A percentile compares a stretch with the other conserved stretches of the same genome.
These are phyloP conservation scores for Kalmanozyma brasiliensis DNA, from an alignment of 1,284 basidiomycete genomes.

Conservation along the genomic window DNA sequence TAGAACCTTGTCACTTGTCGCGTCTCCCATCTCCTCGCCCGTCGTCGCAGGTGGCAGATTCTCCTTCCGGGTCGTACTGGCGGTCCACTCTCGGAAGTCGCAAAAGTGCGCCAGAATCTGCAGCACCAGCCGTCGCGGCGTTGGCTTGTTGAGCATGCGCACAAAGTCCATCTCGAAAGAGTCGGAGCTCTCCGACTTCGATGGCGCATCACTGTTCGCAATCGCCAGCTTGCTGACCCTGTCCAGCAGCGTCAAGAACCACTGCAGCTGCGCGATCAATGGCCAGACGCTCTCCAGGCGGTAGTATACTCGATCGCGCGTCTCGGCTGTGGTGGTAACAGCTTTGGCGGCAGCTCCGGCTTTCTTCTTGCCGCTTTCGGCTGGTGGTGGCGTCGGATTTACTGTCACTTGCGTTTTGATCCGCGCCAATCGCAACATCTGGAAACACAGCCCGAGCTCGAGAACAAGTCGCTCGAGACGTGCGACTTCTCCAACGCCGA, in stretches of 20 bases:
- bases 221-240: slow-evolving; percentile 26
- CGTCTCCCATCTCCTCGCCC: slow-evolving; percentile 10
- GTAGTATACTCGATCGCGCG: slow-evolving; percentile 34
- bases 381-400: slow-evolving; percentile 1
- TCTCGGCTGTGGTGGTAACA: slow-evolving; percentile 6
- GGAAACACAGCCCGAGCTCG: slow-evolving; percentile 33
- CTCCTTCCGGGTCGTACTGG: slow-evolving; percentile 23
- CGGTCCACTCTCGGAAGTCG: slow-evolving; percentile 43
- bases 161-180: slow-evolving; percentile 25
- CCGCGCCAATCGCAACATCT: slow-evolving; percentile 28
- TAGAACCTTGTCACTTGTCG: slow-evolving; percentile 17
- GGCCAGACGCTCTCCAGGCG: slow-evolving; percentile 46
- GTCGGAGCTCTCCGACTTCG: neutral
- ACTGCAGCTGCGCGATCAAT: slow-evolving; percentile 42
- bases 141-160: slow-evolving; percentile 35
- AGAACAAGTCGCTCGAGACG: slow-evolving; percentile 25
- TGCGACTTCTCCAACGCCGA: neutral
- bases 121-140: slow-evolving; percentile 34
- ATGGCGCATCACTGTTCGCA: neutral
- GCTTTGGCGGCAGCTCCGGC: slow-evolving; percentile 10
- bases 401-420: slow-evolving; percentile 19
- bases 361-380: slow-evolving; percentile 29
- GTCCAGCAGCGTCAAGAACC: slow-evolving; percentile 39
- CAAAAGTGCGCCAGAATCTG: slow-evolving; percentile 29
- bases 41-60: slow-evolving; percentile 34